Percentiles rank a stretch among this genome's conserved stretches.
Evolutionary conservation across 345 rosid species (phyloP).

Genomic region (Lepidium didymum): DNA sequence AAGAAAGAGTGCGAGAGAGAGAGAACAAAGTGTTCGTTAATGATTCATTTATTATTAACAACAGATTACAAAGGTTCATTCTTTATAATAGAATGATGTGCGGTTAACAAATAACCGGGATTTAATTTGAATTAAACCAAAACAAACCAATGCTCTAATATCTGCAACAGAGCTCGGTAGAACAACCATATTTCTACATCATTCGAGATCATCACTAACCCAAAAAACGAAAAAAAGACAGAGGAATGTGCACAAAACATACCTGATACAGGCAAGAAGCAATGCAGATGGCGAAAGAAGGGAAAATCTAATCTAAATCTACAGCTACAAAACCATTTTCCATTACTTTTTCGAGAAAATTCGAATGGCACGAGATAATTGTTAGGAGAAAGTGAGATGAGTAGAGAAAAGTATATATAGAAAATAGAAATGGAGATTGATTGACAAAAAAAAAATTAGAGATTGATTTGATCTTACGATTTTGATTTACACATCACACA

Average conservation of each 20-base stretch:
- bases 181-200: background rate
- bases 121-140: too few species aligned
- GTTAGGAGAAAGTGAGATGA: background rate
- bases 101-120: too few species aligned
- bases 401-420: background rate
- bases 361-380: slow-evolving; percentile 11
- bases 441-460: too few species aligned
- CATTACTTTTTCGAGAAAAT: slow-evolving; percentile 26
- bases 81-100: too few species aligned
- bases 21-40: too few species aligned
- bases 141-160: too few species aligned
- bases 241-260: background rate
- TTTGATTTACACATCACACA: background rate
- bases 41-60: too few species aligned
- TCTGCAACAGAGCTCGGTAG: slow-evolving; percentile 15
- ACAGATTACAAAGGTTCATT: too few species aligned
- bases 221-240: background rate
- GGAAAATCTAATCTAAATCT: background rate
- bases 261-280: slow-evolving; percentile 15
- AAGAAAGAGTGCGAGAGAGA: too few species aligned
- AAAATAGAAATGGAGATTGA: too few species aligned
- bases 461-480: slow-evolving; percentile 1
- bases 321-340: slow-evolving; percentile 27
- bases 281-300: background rate
- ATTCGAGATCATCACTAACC: slow-evolving; percentile 13